Evolutionary conservation across 2,329 filamentous ascomycete genomes (phyloP).

Genomic region (Mycocentrospora acerina): DNA sequence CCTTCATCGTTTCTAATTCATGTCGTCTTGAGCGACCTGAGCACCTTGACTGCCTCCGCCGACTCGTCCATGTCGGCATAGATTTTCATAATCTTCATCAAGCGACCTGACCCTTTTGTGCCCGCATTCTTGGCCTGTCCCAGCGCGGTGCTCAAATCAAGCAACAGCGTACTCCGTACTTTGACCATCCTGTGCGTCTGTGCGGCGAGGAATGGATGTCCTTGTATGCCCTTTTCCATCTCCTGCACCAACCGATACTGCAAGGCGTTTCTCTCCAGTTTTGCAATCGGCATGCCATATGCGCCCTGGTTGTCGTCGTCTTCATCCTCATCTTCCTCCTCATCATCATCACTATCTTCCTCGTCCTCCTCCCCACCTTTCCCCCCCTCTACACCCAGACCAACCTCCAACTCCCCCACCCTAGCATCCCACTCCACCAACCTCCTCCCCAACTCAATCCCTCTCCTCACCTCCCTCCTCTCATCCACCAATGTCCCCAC

Average conservation of each 20-base stretch:
- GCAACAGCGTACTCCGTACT: conserved; percentile 62
- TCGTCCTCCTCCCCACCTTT: conserved; percentile 25
- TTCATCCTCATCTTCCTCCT: conserved; percentile 40
- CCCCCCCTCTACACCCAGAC: conserved; percentile 49
- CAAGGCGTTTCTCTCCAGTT: conserved; percentile 57
- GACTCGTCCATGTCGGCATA: conserved; percentile 64
- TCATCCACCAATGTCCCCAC: conserved; percentile 65
- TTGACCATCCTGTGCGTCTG: conserved; percentile 59
- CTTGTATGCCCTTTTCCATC: conserved; percentile 53
- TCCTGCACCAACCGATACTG: conserved; percentile 60
- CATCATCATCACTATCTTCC: conserved; percentile 29
- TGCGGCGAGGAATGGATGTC: conserved; percentile 64
- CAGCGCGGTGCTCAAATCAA: conserved; percentile 65
- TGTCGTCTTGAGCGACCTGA: conserved; percentile 45
- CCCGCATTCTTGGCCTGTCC: conserved; percentile 55
- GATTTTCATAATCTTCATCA: conserved; percentile 59
- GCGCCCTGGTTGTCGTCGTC: conserved; percentile 29
- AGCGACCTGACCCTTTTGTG: conserved; percentile 42
- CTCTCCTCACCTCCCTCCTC: conserved; percentile 66
- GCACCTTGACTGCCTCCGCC: conserved; percentile 58
- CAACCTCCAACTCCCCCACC: conserved; percentile 63
- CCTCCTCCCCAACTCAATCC: conserved; percentile 62
- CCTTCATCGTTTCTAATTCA: conserved; percentile 11
- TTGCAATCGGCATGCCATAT: conserved; percentile 37
- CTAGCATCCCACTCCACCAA: conserved; percentile 69